phyloP scores from a whole-genome alignment of 1,139 yeast genomes.

The Hemisphaericaspora lyxosophila region DNA sequence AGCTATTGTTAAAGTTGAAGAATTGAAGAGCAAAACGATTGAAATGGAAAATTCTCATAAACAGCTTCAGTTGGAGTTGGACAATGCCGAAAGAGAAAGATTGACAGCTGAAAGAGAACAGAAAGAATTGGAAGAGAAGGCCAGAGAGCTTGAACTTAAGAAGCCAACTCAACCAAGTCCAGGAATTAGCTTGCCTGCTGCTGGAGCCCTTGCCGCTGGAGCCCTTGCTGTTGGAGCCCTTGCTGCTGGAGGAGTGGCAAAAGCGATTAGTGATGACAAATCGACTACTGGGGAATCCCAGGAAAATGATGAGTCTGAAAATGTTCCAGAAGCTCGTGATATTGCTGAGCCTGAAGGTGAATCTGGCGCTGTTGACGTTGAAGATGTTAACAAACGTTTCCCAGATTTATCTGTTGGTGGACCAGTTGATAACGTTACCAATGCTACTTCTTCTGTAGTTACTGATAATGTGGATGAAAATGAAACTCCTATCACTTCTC shows the following conservation, averaged over 20 bases:
- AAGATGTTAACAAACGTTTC: constrained; percentile 16
- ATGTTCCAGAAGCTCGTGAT: not conserved
- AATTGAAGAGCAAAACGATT: constrained; percentile 29
- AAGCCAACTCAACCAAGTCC: constrained; percentile 20
- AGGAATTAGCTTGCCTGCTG: constrained; percentile 7
- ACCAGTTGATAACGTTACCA: constrained; percentile 22
- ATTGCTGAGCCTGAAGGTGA: constrained; percentile 4
- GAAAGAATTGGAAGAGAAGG: constrained; percentile 20
- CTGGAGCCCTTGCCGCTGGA: constrained; percentile 18
- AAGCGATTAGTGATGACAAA: constrained; percentile 15
- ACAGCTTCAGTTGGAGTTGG: constrained; percentile 25
- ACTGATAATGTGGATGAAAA: constrained; percentile 33
- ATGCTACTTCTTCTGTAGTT: constrained; percentile 34
- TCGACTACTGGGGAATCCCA: not conserved
- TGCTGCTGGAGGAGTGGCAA: constrained; percentile 9
- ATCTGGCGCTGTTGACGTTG: constrained; percentile 2
- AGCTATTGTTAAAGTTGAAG: constrained; percentile 55
- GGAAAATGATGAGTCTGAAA: not conserved
- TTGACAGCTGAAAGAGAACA: constrained; percentile 34
- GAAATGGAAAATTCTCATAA: constrained; percentile 28
- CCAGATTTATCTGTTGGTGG: constrained; percentile 20
- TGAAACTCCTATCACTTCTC: constrained; percentile 60
- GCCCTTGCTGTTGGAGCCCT: constrained; percentile 5
- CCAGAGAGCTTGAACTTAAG: constrained; percentile 13
- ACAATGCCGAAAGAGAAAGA: constrained; percentile 23